phyloP scores from a whole-genome alignment of 495 filamentous ascomycete species.

The Xylaria castorea region DNA sequence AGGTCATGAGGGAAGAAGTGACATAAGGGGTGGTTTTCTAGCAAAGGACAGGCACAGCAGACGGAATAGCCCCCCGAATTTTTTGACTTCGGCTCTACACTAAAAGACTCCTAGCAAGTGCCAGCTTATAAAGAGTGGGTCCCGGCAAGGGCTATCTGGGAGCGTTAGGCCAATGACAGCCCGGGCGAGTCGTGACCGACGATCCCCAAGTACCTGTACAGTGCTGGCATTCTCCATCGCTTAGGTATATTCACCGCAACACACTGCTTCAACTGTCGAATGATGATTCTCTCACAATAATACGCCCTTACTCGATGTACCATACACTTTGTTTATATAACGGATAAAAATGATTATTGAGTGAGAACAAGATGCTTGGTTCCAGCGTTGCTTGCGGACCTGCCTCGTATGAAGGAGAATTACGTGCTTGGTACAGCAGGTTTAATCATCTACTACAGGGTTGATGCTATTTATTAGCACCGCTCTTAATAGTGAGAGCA shows the following conservation, averaged over 20 bases:
- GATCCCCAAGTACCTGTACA: conserved; percentile 43
- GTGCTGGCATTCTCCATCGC: conserved; percentile 27
- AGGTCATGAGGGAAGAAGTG: conserved; percentile 50
- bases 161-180: conserved; percentile 33
- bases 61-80: conserved; percentile 46
- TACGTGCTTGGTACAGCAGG: not conserved
- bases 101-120: conserved; percentile 28
- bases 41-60: conserved; percentile 45
- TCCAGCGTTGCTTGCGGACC: not conserved
- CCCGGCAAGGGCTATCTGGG: conserved; percentile 6
- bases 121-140: conserved; percentile 30
- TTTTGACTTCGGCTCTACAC: conserved; percentile 28
- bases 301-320: not conserved
- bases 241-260: conserved; percentile 2
- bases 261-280: conserved; percentile 18
- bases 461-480: not conserved
- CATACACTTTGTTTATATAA: too few relatives aligned
- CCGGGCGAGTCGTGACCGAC: conserved; percentile 40
- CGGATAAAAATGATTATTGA: too few relatives aligned
- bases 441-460: not conserved
- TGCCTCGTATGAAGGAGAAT: not conserved
- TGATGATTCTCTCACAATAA: conserved; percentile 29
- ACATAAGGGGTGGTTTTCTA: conserved; percentile 49
- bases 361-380: not conserved
- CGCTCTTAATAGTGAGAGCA: not conserved